These are phyloP conservation scores for Rhododendron ferrugineum DNA, from an alignment of 148 eudicot species.

Conservation along the genomic window DNA sequence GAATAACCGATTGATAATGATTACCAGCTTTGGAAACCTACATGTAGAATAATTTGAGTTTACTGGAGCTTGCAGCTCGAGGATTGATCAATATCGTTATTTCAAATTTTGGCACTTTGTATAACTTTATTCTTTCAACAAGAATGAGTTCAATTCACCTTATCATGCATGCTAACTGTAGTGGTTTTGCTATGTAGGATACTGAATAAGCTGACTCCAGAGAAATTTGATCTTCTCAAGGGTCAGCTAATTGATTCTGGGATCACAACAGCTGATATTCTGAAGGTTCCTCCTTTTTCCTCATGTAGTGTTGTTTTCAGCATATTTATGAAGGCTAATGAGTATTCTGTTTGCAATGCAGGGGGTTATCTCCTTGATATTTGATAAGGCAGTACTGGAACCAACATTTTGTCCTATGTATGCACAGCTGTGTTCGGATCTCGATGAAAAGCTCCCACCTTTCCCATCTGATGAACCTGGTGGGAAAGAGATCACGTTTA, in stretches of 20 bases:
- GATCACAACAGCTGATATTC: constrained; percentile 78
- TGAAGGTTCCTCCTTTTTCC: constrained; percentile 43
- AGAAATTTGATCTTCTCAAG: constrained; percentile 86
- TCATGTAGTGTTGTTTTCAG: too few species aligned
- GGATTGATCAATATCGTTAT: neutral
- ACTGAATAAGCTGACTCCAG: constrained; percentile 91
- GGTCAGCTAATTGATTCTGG: constrained; percentile 83
- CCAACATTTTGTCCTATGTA: constrained; percentile 99
- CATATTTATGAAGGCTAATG: too few species aligned
- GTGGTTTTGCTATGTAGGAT: constrained; percentile 42
- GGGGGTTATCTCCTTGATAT: constrained; percentile 88
- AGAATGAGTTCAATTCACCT: neutral
- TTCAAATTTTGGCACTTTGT: neutral
- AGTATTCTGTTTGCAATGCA: constrained; percentile 23
- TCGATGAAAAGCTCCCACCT: constrained; percentile 66
- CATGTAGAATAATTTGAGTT: too few species aligned
- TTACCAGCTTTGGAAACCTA: neutral
- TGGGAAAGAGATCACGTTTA: constrained; percentile 76
- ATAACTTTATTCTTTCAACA: neutral
- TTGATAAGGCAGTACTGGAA: constrained; percentile 95
- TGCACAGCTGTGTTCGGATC: constrained; percentile 78
- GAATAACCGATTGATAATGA: neutral
- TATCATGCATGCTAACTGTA: neutral
- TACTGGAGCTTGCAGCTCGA: too few species aligned
- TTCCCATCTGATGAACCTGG: constrained; percentile 85